These are phyloP conservation scores for Metschnikowia colocasiae DNA, from an alignment of 805 yeast species.

Conservation along the genomic window DNA sequence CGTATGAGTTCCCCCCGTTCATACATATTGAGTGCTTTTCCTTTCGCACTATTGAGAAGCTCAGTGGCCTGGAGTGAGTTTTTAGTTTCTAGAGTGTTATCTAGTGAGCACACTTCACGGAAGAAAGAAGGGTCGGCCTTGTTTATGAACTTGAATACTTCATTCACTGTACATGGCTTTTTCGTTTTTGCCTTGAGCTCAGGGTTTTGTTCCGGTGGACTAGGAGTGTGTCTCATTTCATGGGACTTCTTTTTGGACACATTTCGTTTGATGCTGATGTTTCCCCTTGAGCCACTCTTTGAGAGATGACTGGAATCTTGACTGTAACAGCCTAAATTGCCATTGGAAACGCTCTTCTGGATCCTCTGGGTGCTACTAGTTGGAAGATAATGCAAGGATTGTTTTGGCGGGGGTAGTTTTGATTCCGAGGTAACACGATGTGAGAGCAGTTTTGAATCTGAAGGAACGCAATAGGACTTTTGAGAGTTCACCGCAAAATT, in stretches of 20 bases:
- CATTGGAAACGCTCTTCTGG: neutral
- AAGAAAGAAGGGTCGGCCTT: constrained; percentile 29
- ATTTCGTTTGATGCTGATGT: neutral
- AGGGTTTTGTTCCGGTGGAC: neutral
- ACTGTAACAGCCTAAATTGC: neutral
- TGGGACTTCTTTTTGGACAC: neutral
- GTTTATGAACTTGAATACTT: constrained; percentile 23
- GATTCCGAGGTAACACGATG: neutral
- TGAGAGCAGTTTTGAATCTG: neutral
- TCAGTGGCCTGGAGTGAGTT: constrained; percentile 7
- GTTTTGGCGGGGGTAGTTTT: neutral
- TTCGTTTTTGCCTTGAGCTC: neutral
- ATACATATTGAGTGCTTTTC: constrained; percentile 41
- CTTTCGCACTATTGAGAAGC: constrained; percentile 4
- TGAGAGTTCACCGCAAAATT: neutral
- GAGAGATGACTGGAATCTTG: neutral
- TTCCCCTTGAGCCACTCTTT: neutral
- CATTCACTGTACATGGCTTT: constrained; percentile 16
- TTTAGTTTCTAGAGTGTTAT: constrained; percentile 6
- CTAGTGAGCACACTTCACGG: constrained; percentile 10
- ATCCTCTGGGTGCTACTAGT: neutral
- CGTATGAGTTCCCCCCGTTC: constrained; percentile 61
- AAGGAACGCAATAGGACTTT: neutral
- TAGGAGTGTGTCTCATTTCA: neutral
- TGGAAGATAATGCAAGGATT: neutral